Base-by-base conservation (phyloP, 2,329 filamentous ascomycete genomes). In the Zymoseptoria passerinii region DNA sequence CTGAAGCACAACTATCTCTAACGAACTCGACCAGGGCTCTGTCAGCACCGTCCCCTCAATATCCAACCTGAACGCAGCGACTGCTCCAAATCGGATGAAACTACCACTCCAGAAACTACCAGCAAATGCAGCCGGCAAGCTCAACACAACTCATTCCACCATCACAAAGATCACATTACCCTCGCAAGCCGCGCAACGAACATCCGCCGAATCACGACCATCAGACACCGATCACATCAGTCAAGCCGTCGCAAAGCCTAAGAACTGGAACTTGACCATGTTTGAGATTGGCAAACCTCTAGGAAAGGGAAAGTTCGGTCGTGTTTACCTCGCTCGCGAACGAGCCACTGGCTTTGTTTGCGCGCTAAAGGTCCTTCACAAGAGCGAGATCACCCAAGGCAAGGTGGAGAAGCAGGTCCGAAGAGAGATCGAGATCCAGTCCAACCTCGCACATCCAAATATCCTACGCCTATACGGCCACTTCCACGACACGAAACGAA, bases 281-380 rank as follows among this genome's bases (percentile, higher is more conserved):
- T 95, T 95, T 72, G 91, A 96, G 73, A 95, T 95, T 64, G 89
- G 89, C 48, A 88, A 90, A 66, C 89, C 89, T 1, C 78, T 95
- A 3, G 89, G 89, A 55, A 94, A 94, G 76, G 89, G 89, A 63
- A 95, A 94, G 72, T 95, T 94, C 69, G 89, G 89, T 1, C 83
- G 89, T 51, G 90, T 95, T 2, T 95, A 95, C 71, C 83, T 95
- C 28, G 89, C 89, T 53, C 87, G 89, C 57, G 89, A 94, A 74
- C 84, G 88, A 58, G 83, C 81, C 50, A 88, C 84, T 27, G 87
- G 87, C 62, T 95, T 92, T 75, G 87, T 95, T 63, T 95, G 89
- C 75, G 89, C 89, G 1, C 80, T 95, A 60, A 95, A 95, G 74
- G 89, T 92, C 52, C 80, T 92, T 52, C 89, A 94, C 80, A 95